These are phyloP conservation scores for Brettanomyces bruxellensis DNA, from an alignment of 805 yeast genomes.

Conservation along the genomic window DNA sequence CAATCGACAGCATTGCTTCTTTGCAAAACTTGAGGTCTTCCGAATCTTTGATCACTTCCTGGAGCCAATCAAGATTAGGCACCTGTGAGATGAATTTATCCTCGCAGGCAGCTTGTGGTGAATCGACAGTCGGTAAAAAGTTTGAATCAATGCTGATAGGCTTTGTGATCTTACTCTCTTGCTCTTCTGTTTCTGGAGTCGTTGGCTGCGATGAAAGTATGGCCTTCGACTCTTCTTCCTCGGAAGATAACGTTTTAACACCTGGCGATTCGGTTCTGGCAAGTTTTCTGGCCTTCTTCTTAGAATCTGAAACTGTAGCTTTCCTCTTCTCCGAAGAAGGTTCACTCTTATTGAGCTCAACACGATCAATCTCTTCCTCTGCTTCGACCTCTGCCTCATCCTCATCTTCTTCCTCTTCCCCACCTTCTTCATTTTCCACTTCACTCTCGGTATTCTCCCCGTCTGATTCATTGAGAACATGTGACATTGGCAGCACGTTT, in stretches of 20 bases:
- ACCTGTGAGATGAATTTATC: slow-evolving; percentile 31
- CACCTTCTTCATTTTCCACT: slow-evolving; percentile 16
- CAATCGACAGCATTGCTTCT: slow-evolving; percentile 28
- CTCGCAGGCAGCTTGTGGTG: slow-evolving; percentile 48
- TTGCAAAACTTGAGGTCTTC: slow-evolving; percentile 59
- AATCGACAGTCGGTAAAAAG: slow-evolving; percentile 43
- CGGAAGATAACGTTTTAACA: slow-evolving; percentile 5
- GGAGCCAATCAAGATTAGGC: slow-evolving; percentile 40
- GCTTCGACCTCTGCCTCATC: slow-evolving; percentile 20
- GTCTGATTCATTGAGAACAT: slow-evolving; percentile 33
- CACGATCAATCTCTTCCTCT: slow-evolving; percentile 6
- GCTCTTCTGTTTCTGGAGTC: slow-evolving; percentile 20
- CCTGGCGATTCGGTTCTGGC: no score
- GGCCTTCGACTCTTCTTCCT: slow-evolving; percentile 15
- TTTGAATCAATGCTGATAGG: slow-evolving; percentile 19
- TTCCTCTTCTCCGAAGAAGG: slow-evolving; percentile 4
- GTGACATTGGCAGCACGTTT: slow-evolving; percentile 41
- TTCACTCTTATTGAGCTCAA: slow-evolving; percentile 19
- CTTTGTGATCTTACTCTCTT: slow-evolving; percentile 10
- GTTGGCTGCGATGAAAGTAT: slow-evolving; percentile 14
- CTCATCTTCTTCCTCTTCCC: slow-evolving; percentile 20
- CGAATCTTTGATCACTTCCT: slow-evolving; percentile 52
- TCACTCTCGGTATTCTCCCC: slow-evolving; percentile 15
- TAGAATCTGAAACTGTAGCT: not conserved
- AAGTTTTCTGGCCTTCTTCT: not conserved